phyloP scores from a whole-genome alignment of 352 stramenopile species.

The Globisporangium acanthophoron region DNA sequence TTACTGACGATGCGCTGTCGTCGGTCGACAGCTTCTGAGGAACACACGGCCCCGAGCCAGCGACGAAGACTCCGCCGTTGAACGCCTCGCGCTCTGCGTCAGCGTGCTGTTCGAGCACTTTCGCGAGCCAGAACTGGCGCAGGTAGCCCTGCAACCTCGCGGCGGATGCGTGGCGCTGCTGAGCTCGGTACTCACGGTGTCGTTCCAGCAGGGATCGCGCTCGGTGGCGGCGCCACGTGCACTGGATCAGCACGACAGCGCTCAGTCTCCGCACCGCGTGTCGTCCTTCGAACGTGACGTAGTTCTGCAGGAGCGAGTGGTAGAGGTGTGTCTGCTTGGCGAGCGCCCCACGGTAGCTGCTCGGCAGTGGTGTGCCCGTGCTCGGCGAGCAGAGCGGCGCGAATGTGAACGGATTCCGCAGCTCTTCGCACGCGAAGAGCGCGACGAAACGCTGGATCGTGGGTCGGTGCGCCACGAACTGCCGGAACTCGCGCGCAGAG shows the following conservation, averaged over 20 bases:
- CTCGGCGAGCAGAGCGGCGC: slow-evolving; percentile 11
- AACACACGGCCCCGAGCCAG: slow-evolving; percentile 41
- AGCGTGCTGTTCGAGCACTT: slow-evolving; percentile 47
- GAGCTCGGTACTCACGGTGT: slow-evolving; percentile 18
- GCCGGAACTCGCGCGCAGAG: slow-evolving; percentile 22
- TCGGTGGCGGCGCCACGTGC: slow-evolving; percentile 51
- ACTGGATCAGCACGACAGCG: slow-evolving; percentile 53
- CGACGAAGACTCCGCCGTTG: slow-evolving; percentile 53
- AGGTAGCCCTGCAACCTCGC: slow-evolving; percentile 44
- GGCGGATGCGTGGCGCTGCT: slow-evolving; percentile 41
- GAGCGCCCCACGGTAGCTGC: slow-evolving; percentile 10
- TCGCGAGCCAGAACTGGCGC: slow-evolving; percentile 37
- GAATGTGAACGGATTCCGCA: slow-evolving; percentile 63
- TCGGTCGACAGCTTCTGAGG: not conserved
- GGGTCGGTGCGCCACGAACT: slow-evolving; percentile 29
- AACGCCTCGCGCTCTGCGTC: slow-evolving; percentile 39
- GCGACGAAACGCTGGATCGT: slow-evolving; percentile 39
- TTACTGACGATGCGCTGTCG: not conserved
- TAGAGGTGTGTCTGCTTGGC: slow-evolving; percentile 34
- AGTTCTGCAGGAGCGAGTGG: slow-evolving; percentile 30
- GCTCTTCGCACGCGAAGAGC: slow-evolving; percentile 50
- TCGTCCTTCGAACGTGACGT: slow-evolving; percentile 53
- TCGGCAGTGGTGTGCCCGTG: slow-evolving; percentile 10
- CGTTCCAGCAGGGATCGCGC: slow-evolving; percentile 24
- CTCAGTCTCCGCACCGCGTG: slow-evolving; percentile 22